phyloP scores from a whole-genome alignment of 257 asterid genomes.

The Knoxia roxburghii region DNA sequence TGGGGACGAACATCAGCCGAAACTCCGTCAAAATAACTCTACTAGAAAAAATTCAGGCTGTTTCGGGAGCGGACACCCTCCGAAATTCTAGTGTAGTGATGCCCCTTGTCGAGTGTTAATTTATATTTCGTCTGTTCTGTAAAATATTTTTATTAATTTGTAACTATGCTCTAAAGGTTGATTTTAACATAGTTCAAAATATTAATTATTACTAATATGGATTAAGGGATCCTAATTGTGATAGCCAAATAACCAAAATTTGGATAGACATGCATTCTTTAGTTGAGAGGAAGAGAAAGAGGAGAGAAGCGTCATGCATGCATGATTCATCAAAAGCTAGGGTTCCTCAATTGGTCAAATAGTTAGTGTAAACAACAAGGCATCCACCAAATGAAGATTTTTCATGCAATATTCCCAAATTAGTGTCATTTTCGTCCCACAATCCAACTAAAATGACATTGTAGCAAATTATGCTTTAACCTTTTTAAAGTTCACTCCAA shows the following conservation, averaged over 20 bases:
- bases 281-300: not conserved
- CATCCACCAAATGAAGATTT: conserved; percentile 6
- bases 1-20: no score
- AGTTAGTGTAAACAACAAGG: conserved; percentile 15
- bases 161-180: no score
- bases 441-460: conserved; percentile 24
- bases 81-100: no score
- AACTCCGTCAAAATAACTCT: no score
- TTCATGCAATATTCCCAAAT: not conserved
- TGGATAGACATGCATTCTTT: not conserved
- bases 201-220: no score
- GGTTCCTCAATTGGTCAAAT: not conserved
- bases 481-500: not conserved
- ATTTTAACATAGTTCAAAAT: no score
- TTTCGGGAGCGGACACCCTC: no score
- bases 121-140: no score
- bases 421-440: conserved; percentile 21
- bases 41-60: no score
- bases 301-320: conserved; percentile 10
- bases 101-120: no score
- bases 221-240: no score
- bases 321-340: conserved; percentile 1
- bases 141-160: no score
- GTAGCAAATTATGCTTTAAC: not conserved
- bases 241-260: not conserved